Evolutionary conservation across 2,329 filamentous ascomycete genomes (phyloP).

Genomic region (Trichocomaceae sp.): DNA sequence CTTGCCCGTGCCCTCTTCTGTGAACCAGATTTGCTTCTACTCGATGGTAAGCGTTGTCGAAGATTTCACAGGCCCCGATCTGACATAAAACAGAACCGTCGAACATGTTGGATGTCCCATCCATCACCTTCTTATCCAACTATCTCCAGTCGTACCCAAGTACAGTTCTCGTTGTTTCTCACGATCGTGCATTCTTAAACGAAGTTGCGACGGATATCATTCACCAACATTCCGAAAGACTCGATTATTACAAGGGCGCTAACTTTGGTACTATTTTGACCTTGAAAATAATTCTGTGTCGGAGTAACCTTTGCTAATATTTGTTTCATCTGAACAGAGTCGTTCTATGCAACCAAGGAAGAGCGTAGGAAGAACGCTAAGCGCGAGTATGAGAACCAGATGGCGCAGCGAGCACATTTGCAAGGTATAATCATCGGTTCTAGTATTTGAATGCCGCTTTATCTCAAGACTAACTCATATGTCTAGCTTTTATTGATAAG

Average conservation of each 20-base stretch:
- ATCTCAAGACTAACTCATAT: slow-evolving; percentile 10
- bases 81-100: slow-evolving; percentile 64
- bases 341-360: slow-evolving; percentile 95
- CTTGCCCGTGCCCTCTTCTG: slow-evolving; percentile 94
- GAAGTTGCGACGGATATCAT: slow-evolving; percentile 99
- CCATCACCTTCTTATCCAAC: slow-evolving; percentile 93
- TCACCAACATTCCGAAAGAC: slow-evolving; percentile 91
- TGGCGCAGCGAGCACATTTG: slow-evolving; percentile 85
- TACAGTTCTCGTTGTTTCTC: slow-evolving; percentile 91
- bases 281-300: not conserved
- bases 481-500: slow-evolving; percentile 90
- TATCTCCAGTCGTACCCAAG: slow-evolving; percentile 93
- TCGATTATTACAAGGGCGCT: slow-evolving; percentile 97
- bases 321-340: slow-evolving; percentile 48
- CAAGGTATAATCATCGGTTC: slow-evolving; percentile 47
- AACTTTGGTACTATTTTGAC: slow-evolving; percentile 60
- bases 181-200: slow-evolving; percentile 98
- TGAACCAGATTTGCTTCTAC: slow-evolving; percentile 88
- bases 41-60: slow-evolving; percentile 57
- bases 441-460: not conserved
- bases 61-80: not conserved
- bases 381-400: slow-evolving; percentile 97
- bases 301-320: not conserved
- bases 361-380: slow-evolving; percentile 94
- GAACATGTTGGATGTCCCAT: slow-evolving; percentile 99